Base-by-base conservation (phyloP, 2,329 filamentous ascomycete species). In the Colletotrichum phormii region DNA sequence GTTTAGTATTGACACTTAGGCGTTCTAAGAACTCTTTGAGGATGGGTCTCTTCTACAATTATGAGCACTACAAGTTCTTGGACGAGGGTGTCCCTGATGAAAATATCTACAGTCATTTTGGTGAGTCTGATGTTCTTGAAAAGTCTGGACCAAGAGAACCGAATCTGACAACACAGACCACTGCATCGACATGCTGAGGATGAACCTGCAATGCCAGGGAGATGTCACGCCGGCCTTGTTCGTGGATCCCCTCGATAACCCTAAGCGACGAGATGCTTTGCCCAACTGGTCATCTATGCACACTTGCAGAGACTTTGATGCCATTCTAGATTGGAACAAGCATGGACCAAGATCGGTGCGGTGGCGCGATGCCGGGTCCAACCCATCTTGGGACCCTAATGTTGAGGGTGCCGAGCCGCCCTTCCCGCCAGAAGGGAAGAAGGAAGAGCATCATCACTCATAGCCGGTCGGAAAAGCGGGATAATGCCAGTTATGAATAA, bases 221-320 rank as follows among this genome's bases (percentile, higher is more conserved):
- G 65, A 72, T 11, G 70, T 72, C 1, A 72, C 70, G 22, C 70
- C 70, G 3, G 65, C 70, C 9, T 59, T 72, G 9, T 72, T 72
- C 42, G 70, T 72, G 1, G 70, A 72, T 35, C 70, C 70, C 2
- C 59, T 72, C 15, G 22, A 29, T n/a, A 72, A 69, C 33, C 70
- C 70, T 0, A 5, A 35, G 3, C 54, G 70, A 22, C 53, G 70
- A 22, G 70, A 72, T 8, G 70, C 70, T 4, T 15, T 72, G 5
- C 70, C 70, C 11, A 59, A 64, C n/a, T 72, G 70, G 70, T 72
- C 70, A 3, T 72, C 70, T 2, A 60, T 72, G 64, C 70, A 69
- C 12, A 72, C 70, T 1, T 72, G 70, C 53, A 69, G 70, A 26
- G 60, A 72, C 42, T 72, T 72, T 42, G 65, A 72, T n/a, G 65